These are phyloP conservation scores for Lachancea lanzarotensis DNA, from an alignment of 805 yeast species.

Conservation along the genomic window DNA sequence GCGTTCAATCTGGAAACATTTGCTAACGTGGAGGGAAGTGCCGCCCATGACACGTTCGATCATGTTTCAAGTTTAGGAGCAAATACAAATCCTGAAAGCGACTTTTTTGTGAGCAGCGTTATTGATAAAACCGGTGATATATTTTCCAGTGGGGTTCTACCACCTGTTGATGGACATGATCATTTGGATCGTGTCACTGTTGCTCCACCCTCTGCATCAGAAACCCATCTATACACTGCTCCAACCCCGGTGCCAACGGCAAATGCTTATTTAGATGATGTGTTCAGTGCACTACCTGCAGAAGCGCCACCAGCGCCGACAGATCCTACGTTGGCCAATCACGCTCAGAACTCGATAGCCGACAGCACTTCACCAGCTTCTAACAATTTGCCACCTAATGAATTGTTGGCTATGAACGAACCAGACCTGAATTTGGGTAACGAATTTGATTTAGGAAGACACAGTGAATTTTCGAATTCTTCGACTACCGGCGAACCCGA, in stretches of 20 bases:
- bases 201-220: constrained; percentile 1
- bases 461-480: constrained; percentile 1
- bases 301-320: constrained; percentile 2
- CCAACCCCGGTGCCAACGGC: constrained; percentile 13
- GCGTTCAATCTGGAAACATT: constrained; percentile 6
- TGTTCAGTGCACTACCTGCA: constrained; percentile 12
- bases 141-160: constrained; percentile 15
- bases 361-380: constrained; percentile 3
- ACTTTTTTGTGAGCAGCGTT: constrained; percentile 22
- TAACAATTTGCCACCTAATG: constrained; percentile 3
- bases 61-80: not conserved
- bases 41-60: constrained; percentile 3
- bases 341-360: not conserved
- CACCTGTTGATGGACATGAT: not conserved
- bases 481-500: not conserved
- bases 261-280: constrained; percentile 22
- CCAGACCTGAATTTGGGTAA: constrained; percentile 3
- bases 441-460: constrained; percentile 3
- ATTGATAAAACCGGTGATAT: constrained; percentile 28
- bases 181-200: not conserved
- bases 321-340: not conserved
- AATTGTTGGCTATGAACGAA: not conserved
- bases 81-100: not conserved
- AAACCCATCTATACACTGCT: constrained; percentile 1
- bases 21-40: constrained; percentile 2